Conservation (phyloP, 108 stramenopile genomes). For the Cyclostephanos tholiformis region DNA sequence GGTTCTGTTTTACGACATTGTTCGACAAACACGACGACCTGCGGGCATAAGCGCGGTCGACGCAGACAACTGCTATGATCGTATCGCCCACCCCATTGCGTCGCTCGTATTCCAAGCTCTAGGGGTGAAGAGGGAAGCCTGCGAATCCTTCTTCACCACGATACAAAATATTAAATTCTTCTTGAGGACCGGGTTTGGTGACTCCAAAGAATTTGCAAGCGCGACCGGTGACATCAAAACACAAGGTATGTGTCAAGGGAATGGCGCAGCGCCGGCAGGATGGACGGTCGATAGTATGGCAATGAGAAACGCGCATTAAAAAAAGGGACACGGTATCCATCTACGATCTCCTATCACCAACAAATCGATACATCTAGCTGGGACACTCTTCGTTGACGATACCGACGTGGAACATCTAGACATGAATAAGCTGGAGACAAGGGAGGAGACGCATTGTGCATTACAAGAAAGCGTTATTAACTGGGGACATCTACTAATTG, state of each 20-base stretch:
- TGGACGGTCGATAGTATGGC: neutral
- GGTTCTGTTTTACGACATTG: constrained; percentile 1
- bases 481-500: constrained; percentile 19
- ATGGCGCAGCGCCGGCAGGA: constrained; percentile 1
- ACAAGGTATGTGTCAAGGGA: constrained; percentile 7
- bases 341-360: neutral
- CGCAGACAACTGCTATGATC: constrained; percentile 16
- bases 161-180: constrained; percentile 10
- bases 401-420: neutral
- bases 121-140: neutral
- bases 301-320: neutral
- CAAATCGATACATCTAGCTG: neutral
- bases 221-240: neutral
- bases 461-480: neutral
- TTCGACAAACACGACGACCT: neutral
- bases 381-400: neutral
- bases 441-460: neutral
- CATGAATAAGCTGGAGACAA: neutral
- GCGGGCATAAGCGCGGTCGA: constrained; percentile 10
- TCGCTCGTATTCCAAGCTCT: constrained; percentile 3
- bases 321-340: neutral
- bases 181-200: neutral
- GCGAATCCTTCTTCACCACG: neutral
- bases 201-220: neutral
- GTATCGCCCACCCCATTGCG: constrained; percentile 1